phyloP scores from a whole-genome alignment of 345 rosid genomes.

The Geranium brycei region DNA sequence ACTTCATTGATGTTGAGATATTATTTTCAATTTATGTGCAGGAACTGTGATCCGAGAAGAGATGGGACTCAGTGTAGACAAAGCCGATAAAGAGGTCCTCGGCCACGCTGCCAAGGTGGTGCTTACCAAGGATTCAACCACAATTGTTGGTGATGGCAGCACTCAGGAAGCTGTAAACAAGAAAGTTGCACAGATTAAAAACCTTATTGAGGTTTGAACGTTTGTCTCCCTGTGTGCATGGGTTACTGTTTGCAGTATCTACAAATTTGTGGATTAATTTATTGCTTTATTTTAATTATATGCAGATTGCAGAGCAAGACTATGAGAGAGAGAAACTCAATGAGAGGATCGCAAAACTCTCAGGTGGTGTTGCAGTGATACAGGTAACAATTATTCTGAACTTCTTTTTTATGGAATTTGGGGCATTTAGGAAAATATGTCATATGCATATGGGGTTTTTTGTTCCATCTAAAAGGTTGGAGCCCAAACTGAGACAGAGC shows the following conservation, averaged over 20 bases:
- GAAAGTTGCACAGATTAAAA: conserved; percentile 83
- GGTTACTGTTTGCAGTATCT: no score
- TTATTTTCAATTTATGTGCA: conserved; percentile 9
- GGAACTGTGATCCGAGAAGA: conserved; percentile 90
- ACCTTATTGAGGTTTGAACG: conserved; percentile 60
- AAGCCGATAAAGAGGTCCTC: conserved; percentile 80
- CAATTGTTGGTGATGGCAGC: conserved; percentile 96
- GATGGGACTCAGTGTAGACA: conserved; percentile 89
- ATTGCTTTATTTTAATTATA: no score
- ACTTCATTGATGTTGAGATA: not conserved
- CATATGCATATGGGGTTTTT: not conserved
- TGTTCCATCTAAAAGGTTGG: conserved; percentile 38
- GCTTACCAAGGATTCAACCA: conserved; percentile 81
- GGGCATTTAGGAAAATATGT: not conserved
- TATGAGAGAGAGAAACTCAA: conserved; percentile 87
- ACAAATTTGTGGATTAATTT: no score
- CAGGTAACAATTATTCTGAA: conserved; percentile 28
- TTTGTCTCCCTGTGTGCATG: not conserved
- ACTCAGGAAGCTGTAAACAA: conserved; percentile 86
- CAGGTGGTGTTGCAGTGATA: conserved; percentile 80
- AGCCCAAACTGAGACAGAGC: conserved; percentile 84
- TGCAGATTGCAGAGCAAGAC: conserved; percentile 81
- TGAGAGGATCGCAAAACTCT: conserved; percentile 90
- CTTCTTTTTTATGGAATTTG: not conserved
- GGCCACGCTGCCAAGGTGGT: conserved; percentile 88